phyloP scores from a whole-genome alignment of 2,329 filamentous ascomycete genomes.

The Fusarium chaquense region DNA sequence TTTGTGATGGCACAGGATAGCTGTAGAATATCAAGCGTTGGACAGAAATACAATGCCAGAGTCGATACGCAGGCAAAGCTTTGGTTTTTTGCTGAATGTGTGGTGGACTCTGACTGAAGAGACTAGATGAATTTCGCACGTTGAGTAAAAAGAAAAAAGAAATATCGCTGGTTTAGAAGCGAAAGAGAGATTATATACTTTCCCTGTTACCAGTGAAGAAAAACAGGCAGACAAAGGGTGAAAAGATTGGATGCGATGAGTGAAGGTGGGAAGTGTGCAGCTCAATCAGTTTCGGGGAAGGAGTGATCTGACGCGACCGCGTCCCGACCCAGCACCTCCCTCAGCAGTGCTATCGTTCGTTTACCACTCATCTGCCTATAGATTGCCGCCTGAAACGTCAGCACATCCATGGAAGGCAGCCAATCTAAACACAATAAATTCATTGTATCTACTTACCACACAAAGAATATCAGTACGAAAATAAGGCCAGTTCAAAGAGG shows the following conservation, averaged over 20 bases:
- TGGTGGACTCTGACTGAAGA: neutral
- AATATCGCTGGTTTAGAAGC: neutral
- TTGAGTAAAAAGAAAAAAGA: neutral
- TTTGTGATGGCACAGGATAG: constrained; percentile 32
- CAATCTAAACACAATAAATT: neutral
- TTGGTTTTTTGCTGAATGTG: constrained; percentile 10
- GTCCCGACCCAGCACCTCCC: constrained; percentile 29
- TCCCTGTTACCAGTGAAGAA: constrained; percentile 13
- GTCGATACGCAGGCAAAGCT: constrained; percentile 8
- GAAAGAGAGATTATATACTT: constrained; percentile 7
- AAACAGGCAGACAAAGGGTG: constrained; percentile 30
- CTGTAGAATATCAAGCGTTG: constrained; percentile 9
- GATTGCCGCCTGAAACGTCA: constrained; percentile 15
- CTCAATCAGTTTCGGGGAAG: constrained; percentile 16
- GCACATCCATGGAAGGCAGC: neutral
- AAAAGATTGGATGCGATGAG: constrained; percentile 36
- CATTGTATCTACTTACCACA: neutral
- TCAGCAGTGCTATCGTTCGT: constrained; percentile 20
- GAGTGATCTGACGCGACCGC: constrained; percentile 38
- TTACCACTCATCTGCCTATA: neutral
- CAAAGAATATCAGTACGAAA: neutral
- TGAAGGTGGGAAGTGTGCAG: constrained; percentile 30
- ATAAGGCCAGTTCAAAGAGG: neutral
- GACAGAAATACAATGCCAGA: constrained; percentile 26
- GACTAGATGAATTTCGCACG: neutral